A percentile compares a stretch with the other conserved stretches of the same genome.
These are phyloP conservation scores for Aspergillus alliaceus DNA, from an alignment of 2,329 filamentous ascomycete species.

Conservation along the genomic window DNA sequence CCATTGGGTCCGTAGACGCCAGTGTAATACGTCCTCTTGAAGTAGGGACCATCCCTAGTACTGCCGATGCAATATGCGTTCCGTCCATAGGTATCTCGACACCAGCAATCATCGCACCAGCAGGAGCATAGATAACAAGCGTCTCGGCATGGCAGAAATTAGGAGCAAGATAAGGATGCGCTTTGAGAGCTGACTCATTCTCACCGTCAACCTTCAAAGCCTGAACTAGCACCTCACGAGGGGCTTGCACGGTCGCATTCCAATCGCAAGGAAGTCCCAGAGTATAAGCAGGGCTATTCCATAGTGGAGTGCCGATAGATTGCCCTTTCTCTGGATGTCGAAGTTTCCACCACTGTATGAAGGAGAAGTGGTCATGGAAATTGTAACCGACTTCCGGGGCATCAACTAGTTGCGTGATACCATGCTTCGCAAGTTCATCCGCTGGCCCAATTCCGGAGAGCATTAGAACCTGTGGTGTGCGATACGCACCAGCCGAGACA, in stretches of 20 bases:
- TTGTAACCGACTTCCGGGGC: conserved; percentile 25
- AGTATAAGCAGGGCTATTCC: conserved; percentile 37
- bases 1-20: conserved; percentile 13
- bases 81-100: conserved; percentile 21
- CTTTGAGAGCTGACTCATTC: background rate
- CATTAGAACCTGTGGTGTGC: conserved; percentile 36
- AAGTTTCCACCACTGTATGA: conserved; percentile 20
- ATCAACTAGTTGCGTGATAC: conserved; percentile 26
- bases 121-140: conserved; percentile 25
- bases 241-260: conserved; percentile 23
- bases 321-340: background rate
- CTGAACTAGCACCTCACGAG: background rate
- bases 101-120: conserved; percentile 11
- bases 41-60: conserved; percentile 21
- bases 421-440: conserved; percentile 30
- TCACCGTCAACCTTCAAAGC: conserved; percentile 9
- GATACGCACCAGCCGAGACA: conserved; percentile 31
- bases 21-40: conserved; percentile 22
- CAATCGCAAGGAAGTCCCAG: conserved; percentile 41
- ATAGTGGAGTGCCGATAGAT: conserved; percentile 27
- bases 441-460: conserved; percentile 36
- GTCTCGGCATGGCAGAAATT: conserved; percentile 13
- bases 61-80: conserved; percentile 20
- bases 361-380: conserved; percentile 29
- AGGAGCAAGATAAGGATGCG: background rate